A percentile compares a stretch with the other conserved stretches of the same genome.
Evolutionary conservation across 179 eudicot genomes (phyloP).

Genomic region (Actinidia polygama): DNA sequence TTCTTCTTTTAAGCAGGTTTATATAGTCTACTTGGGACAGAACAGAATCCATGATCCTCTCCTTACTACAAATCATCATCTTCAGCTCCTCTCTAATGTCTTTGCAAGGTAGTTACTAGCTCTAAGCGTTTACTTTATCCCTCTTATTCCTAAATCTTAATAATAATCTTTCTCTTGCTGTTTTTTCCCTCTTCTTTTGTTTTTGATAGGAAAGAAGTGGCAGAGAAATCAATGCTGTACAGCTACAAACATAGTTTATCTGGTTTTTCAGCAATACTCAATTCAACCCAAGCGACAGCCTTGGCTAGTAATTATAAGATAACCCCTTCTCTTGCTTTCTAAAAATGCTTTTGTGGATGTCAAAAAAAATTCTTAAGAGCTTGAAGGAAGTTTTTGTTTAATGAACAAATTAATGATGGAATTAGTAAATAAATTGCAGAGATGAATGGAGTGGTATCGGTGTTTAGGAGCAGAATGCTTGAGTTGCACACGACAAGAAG

Average conservation of each 20-base stretch:
- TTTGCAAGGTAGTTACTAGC: slow-evolving; percentile 36
- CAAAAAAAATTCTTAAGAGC: too few species aligned
- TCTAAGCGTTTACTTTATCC: not conserved
- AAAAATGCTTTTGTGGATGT: too few species aligned
- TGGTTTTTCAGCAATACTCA: slow-evolving; percentile 64
- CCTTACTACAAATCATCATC: slow-evolving; percentile 44
- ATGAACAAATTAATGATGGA: not conserved
- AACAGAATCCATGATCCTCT: slow-evolving; percentile 35
- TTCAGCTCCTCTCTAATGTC: slow-evolving; percentile 44
- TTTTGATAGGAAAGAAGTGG: slow-evolving; percentile 49
- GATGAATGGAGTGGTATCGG: slow-evolving; percentile 56
- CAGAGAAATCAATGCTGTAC: slow-evolving; percentile 52
- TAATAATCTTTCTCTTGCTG: not conserved
- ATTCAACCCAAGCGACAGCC: slow-evolving; percentile 55
- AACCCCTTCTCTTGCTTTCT: not conserved
- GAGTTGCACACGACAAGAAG: slow-evolving; percentile 74
- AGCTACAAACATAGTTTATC: slow-evolving; percentile 73
- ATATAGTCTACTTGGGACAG: slow-evolving; percentile 54
- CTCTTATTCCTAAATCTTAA: not conserved
- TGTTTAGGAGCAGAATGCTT: slow-evolving; percentile 58
- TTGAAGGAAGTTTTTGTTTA: not conserved
- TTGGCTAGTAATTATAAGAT: slow-evolving; percentile 36
- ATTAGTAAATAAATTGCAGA: slow-evolving; percentile 29
- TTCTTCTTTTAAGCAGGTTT: slow-evolving; percentile 37
- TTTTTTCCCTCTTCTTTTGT: not conserved